Percentiles rank a stretch among this genome's conserved stretches.
phyloP scores from a whole-genome alignment of 208 protist genomes.

The Trypanosoma scelopori region DNA sequence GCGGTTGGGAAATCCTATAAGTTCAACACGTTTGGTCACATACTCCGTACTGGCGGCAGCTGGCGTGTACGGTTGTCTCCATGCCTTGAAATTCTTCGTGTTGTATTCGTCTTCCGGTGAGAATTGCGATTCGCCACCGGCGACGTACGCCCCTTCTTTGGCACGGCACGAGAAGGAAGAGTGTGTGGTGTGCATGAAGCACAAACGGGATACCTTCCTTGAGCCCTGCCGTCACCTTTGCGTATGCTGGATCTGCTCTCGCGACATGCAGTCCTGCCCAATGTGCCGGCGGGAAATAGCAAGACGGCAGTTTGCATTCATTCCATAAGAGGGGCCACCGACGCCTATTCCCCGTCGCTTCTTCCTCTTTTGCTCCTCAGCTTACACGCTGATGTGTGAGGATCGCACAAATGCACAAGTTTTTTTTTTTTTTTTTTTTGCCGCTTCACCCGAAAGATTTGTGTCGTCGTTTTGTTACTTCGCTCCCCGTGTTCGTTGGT shows the following conservation, averaged over 20 bases:
- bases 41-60: conserved; percentile 4
- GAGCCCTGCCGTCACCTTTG: conserved; percentile 68
- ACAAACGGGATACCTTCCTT: conserved; percentile 70
- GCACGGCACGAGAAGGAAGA: conserved; percentile 56
- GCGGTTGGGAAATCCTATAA: not conserved
- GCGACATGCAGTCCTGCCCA: conserved; percentile 40
- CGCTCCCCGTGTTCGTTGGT: no score
- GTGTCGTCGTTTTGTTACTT: no score
- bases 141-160: conserved; percentile 44
- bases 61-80: conserved; percentile 11
- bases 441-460: no score
- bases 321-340: conserved; percentile 23
- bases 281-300: conserved; percentile 41
- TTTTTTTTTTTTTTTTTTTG: conserved; percentile 29
- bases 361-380: not conserved
- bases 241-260: conserved; percentile 68
- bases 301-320: conserved; percentile 59
- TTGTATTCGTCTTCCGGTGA: conserved; percentile 7
- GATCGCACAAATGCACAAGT: not conserved
- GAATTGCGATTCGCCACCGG: conserved; percentile 38
- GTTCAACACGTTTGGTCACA: not conserved
- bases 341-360: no score
- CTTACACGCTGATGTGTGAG: not conserved
- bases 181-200: conserved; percentile 66
- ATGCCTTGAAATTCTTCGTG: not conserved